Percentiles rank a stretch among this genome's conserved stretches.
These are phyloP conservation scores for Physaria fendleri DNA, from an alignment of 345 rosid genomes.

Conservation along the genomic window DNA sequence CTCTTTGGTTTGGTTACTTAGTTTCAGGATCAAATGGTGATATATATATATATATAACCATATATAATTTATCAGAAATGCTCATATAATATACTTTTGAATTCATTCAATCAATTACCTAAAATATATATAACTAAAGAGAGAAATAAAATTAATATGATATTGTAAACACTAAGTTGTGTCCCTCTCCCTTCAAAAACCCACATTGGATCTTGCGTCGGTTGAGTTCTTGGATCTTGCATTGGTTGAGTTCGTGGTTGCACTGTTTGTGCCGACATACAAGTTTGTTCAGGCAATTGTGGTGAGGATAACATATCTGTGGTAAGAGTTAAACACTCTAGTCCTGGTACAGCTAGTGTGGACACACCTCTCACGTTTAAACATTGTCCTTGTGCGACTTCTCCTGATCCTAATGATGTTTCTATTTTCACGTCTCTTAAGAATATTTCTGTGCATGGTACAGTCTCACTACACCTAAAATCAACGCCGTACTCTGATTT, in stretches of 20 bases:
- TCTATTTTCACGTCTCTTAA: constrained; percentile 22
- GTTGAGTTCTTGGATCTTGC: constrained; percentile 16
- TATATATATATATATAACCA: no score
- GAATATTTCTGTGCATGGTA: constrained; percentile 26
- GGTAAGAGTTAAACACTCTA: constrained; percentile 24
- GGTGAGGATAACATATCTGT: neutral
- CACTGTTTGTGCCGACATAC: neutral
- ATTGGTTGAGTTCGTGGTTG: constrained; percentile 10
- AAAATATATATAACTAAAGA: neutral
- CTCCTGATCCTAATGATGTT: constrained; percentile 15
- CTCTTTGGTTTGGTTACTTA: no score
- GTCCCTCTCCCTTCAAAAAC: constrained; percentile 7
- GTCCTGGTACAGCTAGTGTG: constrained; percentile 24
- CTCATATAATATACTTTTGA: neutral
- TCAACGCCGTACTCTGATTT: constrained; percentile 20
- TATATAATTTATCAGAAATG: no score
- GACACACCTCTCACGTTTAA: constrained; percentile 27
- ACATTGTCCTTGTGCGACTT: constrained; percentile 24
- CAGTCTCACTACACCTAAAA: constrained; percentile 20
- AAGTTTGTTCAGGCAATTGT: constrained; percentile 10
- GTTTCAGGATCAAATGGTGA: no score
- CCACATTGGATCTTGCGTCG: constrained; percentile 22
- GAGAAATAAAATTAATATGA: neutral
- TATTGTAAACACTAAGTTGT: neutral
- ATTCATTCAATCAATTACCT: neutral